Evolutionary conservation across 2,329 filamentous ascomycete genomes (phyloP), one percentile per base, ranked within the genome.

Genomic region (Knufia petricola): DNA sequence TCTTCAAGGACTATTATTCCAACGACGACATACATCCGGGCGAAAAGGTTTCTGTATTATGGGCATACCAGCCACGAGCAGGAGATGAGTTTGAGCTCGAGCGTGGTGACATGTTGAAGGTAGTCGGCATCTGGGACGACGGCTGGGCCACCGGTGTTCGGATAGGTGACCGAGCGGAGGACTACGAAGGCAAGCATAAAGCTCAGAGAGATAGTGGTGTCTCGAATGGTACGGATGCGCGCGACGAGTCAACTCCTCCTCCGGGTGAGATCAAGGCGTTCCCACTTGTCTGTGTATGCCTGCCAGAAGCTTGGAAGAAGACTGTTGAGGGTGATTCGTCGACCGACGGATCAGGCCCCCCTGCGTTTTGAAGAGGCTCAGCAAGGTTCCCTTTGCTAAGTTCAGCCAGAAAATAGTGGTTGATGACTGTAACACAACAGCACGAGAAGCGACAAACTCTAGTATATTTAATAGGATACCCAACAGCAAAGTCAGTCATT

Each of bases 1-100:
- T 88, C 63, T 98, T 98, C 79, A 95, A 95, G 63, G 92, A 98
- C 66, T 98, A 98, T 67, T 98, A 98, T 64, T 96, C 90, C 1
- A 84, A 90, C 59, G 92, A 96, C 60, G 89, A 96, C 59, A 95
- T 98, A 50, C 87, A 90, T 60, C 85, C 90, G 0, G 84, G 86
- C 49, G 89, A 96, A 60, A 84, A 84, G 51, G 90, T 98, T 36
- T 79, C 92, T 12, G 87, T 88, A 2, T 76, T 98, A 12, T 98
- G 92, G 92, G 90, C 92, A 1, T 98, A 98, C 66, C 87, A 95
- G 59, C 90, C 92, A 28, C 85, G 92, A 28, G 92, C 92, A 3
- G 80, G 82, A 24, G 92, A 98, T 61, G 92, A 98, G 63, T 96
- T 96, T 62, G 76, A 87, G 32, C 74, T 98, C 31, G 92, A 96